Evolutionary conservation across 2,329 filamentous ascomycete species (phyloP), one percentile per base, ranked within the genome.

Genomic region (Pseudocercospora macadamiae): DNA sequence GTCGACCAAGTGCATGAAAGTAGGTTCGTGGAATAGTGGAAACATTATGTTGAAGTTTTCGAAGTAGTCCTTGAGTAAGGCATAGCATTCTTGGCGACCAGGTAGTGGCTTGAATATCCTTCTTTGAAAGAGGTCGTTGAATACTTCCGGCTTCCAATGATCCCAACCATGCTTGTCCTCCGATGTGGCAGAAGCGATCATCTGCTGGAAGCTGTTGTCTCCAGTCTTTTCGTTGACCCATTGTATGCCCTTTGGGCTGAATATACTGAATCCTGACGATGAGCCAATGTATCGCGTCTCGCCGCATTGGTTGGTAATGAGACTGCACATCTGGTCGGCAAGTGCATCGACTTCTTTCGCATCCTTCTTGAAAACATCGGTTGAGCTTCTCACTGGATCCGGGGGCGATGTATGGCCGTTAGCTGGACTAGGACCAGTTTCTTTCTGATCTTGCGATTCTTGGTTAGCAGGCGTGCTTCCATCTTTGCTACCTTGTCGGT

Each of bases 1-100:
- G 71, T 97, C 92, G 28, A 97, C 92, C 4, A 97, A 81, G 71
- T 97, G 93, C 91, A 97, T 97, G 72, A 99, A 99, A 0, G 95
- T 97, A 1, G 93, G 93, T 74, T 97, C 93, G 74, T 99, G 95
- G 71, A 96, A 99, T 3, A 99, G 81, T 4, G 95, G 95, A 71
- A 97, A 96, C 85, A 97, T 93, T 85, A 91, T 95, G 79, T 99
- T 99, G 82, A 99, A 97, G 76, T 97, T 97, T 70, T 96, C 91
- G 66, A 99, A 99, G 71, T 89, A 99, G 74, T 99, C 95, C 74
- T 89, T 91, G 61, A 97, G 85, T 34, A 97, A 79, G 1, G 91
- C 96, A 61, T 96, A 75, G 0, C 92, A 91, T 76, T 97, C 93
- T n/a, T 87, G 82, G 74, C 96, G 96, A 0, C 90, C 82, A 2